Base-by-base conservation (phyloP, 306 rosid genomes). In the Citrullus mucosospermus region DNA sequence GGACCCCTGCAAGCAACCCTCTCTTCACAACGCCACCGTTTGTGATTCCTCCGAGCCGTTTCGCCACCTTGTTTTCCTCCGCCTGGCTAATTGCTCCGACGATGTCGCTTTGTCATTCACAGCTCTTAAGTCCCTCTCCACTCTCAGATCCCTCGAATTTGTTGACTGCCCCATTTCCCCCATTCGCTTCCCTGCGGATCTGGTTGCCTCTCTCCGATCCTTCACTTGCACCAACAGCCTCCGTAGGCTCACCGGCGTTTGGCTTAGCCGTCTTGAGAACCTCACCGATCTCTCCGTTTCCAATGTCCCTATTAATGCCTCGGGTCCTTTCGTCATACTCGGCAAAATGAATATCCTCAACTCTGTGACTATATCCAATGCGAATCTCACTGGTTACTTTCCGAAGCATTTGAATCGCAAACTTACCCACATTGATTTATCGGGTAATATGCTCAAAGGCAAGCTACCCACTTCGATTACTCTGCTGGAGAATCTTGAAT, bases 151-250 rank as follows among this genome's bases (percentile, higher is more conserved):
- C 15, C 93, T 93, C 12, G 85, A 84, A 53, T 91, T 93, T 75
- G 60, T 87, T 48, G 82, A 93, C 87, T 93, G 98, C 79, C 98
- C 97, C 22, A 62, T 93, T n/a, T 67, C 97, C 48, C 93, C 97
- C 44, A 84, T 93, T 63, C 96, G 86, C 77, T 81, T 93, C 81
- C 98, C 98, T 4, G 56, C 91, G 5, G 94, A 90, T 9, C 97
- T 93, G 63, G 79, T 82, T 0, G 6, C 85, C 78, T 90, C 92
- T 32, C 96, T 93, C 82, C 88, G 28, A 41, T 85, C 96, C 77
- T 93, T 93, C 91, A 81, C 94, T 25, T 81, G 83, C 86, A 56
- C 89, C 55, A 77, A 70, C 66, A 82, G 89, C 86, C 91, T 93
- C 85, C 85, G 78, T 6, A 78, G 15, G 34, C 83, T 93, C 87